phyloP scores from a whole-genome alignment of 2,329 filamentous ascomycete genomes.

The Hypocreales sp. region DNA sequence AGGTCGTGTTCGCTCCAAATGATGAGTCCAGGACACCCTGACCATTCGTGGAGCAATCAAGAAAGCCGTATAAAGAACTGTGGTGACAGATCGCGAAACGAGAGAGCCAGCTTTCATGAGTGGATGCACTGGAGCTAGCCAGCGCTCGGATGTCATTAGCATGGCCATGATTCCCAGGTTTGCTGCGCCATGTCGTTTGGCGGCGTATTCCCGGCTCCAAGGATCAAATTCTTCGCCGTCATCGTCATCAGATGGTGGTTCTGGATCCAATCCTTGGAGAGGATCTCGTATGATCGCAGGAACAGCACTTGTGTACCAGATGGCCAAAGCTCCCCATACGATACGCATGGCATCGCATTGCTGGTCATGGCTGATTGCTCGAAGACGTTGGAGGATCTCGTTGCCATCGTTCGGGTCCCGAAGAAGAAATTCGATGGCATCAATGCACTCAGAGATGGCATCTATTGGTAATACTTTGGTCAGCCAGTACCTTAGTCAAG shows the following conservation, averaged over 20 bases:
- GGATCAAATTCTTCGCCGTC: conserved; percentile 1
- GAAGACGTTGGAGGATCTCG: conserved; percentile 5
- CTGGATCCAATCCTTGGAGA: conserved; percentile 5
- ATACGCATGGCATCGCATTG: conserved; percentile 3
- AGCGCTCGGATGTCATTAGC: conserved; percentile 7
- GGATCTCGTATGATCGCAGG: conserved; percentile 5
- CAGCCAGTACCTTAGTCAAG: too few relatives aligned
- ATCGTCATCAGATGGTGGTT: neutral
- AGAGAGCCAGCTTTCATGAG: conserved; percentile 6
- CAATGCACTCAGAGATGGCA: conserved; percentile 3
- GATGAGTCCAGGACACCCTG: conserved; percentile 1
- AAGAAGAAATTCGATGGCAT: conserved; percentile 4
- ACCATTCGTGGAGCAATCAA: conserved; percentile 6
- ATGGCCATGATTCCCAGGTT: conserved; percentile 12
- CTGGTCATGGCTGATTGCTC: neutral
- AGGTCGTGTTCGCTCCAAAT: neutral
- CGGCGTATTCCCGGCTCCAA: conserved; percentile 4
- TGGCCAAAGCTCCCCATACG: conserved; percentile 5
- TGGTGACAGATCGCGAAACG: conserved; percentile 6
- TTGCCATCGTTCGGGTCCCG: conserved; percentile 3
- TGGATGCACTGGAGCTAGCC: conserved; percentile 5
- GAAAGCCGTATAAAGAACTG: conserved; percentile 8
- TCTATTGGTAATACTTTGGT: conserved; percentile 1
- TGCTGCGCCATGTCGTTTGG: conserved; percentile 5
- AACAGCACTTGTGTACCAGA: conserved; percentile 7